Evolutionary conservation across 2,329 filamentous ascomycete species (phyloP), one percentile per base, ranked within the genome.

Genomic region (Penicillium sp.): DNA sequence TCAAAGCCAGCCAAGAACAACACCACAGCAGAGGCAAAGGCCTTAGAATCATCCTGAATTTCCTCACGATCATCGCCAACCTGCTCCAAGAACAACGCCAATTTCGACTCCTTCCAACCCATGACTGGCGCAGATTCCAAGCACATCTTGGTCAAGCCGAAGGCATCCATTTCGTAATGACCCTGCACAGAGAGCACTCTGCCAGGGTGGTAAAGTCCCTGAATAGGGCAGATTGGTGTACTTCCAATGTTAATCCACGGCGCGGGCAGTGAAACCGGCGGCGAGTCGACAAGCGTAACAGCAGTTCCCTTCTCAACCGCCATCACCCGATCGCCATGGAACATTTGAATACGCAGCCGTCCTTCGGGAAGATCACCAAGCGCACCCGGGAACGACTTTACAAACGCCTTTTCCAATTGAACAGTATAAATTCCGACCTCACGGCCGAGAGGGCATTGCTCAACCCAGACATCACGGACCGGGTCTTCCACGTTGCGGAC

Each of bases 171-270:
- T 51, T 67, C 63, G 53, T 66, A 67, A 48, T 67, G 63, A 8
- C 64, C 64, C 44, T 67, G 64, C 11, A 66, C 62, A 16, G 64
- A 57, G 26, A 67, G 14, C 1, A 67, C 64, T 11, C 64, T 55
- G 9, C 62, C 59, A 6, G 64, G 63, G 43, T 62, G 46, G 40
- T 66, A 67, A 5, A 67, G 59, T 26, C 64, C 64, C 47, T 66
- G 64, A 32, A 67, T 62, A 7, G 64, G 63, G 24, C 63, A 67
- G 34, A 65, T 64, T 6, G 62, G 59, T 2, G 62, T 67, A 44
- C 63, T 65, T 48, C 63, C 64, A 48, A 67, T 54, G 59, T 65
- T 66, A 42, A 66, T 61, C 64, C 64, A 67, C 1, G 63, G 62
- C 1, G 61, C 61, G 20, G 63, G 63, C 6, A 65, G 43, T 5